Conservation (phyloP, 192 early-diverging fungal species). For the Coemansia sp. region DNA sequence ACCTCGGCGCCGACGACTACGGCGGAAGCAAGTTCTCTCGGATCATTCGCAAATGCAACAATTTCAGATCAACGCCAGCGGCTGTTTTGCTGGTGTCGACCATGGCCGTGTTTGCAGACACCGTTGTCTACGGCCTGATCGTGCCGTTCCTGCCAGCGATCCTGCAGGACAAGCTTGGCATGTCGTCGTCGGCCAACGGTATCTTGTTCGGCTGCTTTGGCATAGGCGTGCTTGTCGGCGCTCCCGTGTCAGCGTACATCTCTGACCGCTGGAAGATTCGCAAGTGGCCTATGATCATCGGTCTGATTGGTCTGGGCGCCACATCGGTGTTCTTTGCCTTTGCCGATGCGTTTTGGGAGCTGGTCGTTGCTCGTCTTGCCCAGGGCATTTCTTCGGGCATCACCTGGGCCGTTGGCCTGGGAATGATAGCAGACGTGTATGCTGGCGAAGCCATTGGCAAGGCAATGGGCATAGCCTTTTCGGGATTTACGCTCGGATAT, state of each 20-base stretch:
- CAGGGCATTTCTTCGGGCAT: slow-evolving; percentile 75
- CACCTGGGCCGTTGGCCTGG: slow-evolving; percentile 71
- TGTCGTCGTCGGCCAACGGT: slow-evolving; percentile 60
- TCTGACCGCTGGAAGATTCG: slow-evolving; percentile 72
- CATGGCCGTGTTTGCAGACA: slow-evolving; percentile 66
- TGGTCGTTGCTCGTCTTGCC: slow-evolving; percentile 67
- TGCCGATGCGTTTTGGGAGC: slow-evolving; percentile 63
- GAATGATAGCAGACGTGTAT: slow-evolving; percentile 73
- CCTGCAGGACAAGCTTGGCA: slow-evolving; percentile 60
- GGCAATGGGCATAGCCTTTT: slow-evolving; percentile 72
- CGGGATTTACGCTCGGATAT: slow-evolving; percentile 67
- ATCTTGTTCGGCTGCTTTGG: slow-evolving; percentile 74
- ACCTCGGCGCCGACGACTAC: slow-evolving; percentile 17
- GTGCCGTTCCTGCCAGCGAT: slow-evolving; percentile 71
- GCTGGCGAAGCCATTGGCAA: slow-evolving; percentile 61
- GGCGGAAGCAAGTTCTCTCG: slow-evolving; percentile 28
- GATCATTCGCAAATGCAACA: slow-evolving; percentile 32
- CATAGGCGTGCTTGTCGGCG: slow-evolving; percentile 62
- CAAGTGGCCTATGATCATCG: slow-evolving; percentile 73
- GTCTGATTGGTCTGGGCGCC: slow-evolving; percentile 64
- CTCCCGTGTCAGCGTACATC: slow-evolving; percentile 68
- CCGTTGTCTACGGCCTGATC: slow-evolving; percentile 71
- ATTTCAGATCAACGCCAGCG: slow-evolving; percentile 43
- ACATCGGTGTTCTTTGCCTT: slow-evolving; percentile 66
- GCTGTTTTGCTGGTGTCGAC: slow-evolving; percentile 45